A percentile compares a stretch with the other conserved stretches of the same genome.
Conservation (phyloP, 306 rosid genomes). For the Inga laurina region DNA sequence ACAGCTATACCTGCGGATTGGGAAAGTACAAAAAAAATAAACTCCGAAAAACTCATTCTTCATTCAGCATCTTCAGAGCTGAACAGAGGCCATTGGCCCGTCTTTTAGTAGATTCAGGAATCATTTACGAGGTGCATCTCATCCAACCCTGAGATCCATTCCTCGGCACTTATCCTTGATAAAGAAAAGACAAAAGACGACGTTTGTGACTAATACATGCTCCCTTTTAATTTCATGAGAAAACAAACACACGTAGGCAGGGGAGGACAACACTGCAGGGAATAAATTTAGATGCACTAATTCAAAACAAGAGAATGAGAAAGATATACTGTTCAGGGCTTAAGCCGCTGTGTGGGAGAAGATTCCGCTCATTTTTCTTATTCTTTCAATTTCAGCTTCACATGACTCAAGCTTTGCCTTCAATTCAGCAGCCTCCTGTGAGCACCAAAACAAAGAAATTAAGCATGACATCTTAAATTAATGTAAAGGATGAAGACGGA, state of each 20-base stretch:
- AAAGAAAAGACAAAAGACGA: neutral
- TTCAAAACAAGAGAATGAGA: conserved; percentile 14
- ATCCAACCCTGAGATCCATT: neutral
- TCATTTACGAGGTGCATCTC: neutral
- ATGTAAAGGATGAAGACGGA: too few relatives aligned
- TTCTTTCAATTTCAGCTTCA: conserved; percentile 71
- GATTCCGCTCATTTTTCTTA: conserved; percentile 68
- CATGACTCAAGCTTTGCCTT: conserved; percentile 41
- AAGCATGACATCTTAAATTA: neutral
- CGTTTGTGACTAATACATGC: neutral
- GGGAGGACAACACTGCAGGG: too few relatives aligned
- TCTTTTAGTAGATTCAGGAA: neutral
- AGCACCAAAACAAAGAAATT: conserved; percentile 26
- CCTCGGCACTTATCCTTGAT: neutral
- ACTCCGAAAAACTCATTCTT: neutral
- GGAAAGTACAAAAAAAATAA: neutral
- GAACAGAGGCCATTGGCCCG: neutral
- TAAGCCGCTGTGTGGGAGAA: conserved; percentile 54
- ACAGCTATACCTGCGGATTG: neutral
- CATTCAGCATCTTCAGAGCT: neutral
- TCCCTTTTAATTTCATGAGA: neutral
- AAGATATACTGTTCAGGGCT: conserved; percentile 58
- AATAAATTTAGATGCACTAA: neutral
- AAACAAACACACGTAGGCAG: conserved; percentile 5
- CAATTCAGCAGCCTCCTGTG: conserved; percentile 65